phyloP scores from a whole-genome alignment of 257 asterid species.

The Linderniella brevidens region DNA sequence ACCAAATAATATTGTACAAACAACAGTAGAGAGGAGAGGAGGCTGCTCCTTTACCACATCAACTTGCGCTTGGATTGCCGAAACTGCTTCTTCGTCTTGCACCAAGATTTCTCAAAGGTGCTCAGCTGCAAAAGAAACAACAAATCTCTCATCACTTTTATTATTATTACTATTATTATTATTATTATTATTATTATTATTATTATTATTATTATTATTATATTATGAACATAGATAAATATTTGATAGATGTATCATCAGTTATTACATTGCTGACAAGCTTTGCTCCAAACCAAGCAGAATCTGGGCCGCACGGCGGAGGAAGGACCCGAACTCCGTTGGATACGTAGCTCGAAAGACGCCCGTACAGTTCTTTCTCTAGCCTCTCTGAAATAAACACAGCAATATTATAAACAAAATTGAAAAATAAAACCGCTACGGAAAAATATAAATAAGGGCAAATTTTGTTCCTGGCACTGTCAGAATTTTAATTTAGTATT shows the following conservation, averaged over 20 bases:
- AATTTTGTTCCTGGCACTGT: no score
- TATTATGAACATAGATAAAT: background rate
- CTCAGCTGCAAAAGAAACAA: constrained; percentile 38
- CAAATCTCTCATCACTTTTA: constrained; percentile 1
- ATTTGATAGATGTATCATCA: background rate
- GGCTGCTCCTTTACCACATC: constrained; percentile 30
- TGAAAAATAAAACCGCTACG: constrained; percentile 4
- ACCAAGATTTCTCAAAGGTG: constrained; percentile 63
- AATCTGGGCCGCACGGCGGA: constrained; percentile 72
- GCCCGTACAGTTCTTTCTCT: constrained; percentile 53
- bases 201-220: background rate
- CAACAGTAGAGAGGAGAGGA: background rate
- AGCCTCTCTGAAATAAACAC: constrained; percentile 55
- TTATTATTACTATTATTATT: no score
- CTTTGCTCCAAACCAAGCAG: constrained; percentile 95
- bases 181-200: background rate
- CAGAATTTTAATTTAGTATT: no score
- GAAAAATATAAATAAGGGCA: no score
- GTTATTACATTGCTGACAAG: constrained; percentile 80
- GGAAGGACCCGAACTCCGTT: constrained; percentile 64
- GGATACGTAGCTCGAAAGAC: constrained; percentile 30
- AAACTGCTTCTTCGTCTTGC: constrained; percentile 56
- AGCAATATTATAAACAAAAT: constrained; percentile 9
- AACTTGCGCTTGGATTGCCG: constrained; percentile 39
- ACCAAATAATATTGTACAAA: no score